Conservation (phyloP, 345 rosid genomes). For the Populus nigra region DNA sequence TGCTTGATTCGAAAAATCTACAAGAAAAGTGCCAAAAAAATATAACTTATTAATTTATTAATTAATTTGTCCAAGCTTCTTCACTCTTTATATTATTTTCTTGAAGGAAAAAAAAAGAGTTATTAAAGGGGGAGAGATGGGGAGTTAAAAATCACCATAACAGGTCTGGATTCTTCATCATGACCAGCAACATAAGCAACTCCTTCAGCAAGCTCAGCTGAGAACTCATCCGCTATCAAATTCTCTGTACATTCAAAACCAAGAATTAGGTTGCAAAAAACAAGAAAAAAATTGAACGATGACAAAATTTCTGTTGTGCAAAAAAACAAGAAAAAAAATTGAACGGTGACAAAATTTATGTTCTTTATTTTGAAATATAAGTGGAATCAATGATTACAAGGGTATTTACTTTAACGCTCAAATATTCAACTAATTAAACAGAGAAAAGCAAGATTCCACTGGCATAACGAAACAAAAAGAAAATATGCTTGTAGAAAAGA, state of each 20-base stretch:
- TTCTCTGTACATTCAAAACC: conserved; percentile 38
- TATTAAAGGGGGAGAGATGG: background rate
- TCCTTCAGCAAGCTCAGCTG: conserved; percentile 78
- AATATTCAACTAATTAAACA: conserved; percentile 26
- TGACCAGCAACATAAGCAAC: conserved; percentile 84
- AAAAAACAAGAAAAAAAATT: background rate
- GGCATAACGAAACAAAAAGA: conserved; percentile 15
- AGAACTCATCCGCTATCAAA: conserved; percentile 90
- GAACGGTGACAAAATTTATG: background rate
- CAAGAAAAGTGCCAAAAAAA: background rate
- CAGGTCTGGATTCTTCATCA: conserved; percentile 81
- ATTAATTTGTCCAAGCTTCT: background rate
- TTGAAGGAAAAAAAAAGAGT: background rate
- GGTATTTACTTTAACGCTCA: conserved; percentile 36
- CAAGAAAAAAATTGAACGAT: background rate
- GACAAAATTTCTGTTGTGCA: background rate
- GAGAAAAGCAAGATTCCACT: conserved; percentile 32
- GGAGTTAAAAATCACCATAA: conserved; percentile 40
- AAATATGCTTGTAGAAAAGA: conserved; percentile 23
- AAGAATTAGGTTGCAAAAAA: background rate
- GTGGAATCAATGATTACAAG: conserved; percentile 33
- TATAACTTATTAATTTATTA: background rate
- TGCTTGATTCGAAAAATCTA: conserved; percentile 89
- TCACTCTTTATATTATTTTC: background rate
- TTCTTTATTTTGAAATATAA: conserved; percentile 14